These are phyloP conservation scores for Jacaranda mimosifolia DNA, from an alignment of 257 asterid species.

Conservation along the genomic window DNA sequence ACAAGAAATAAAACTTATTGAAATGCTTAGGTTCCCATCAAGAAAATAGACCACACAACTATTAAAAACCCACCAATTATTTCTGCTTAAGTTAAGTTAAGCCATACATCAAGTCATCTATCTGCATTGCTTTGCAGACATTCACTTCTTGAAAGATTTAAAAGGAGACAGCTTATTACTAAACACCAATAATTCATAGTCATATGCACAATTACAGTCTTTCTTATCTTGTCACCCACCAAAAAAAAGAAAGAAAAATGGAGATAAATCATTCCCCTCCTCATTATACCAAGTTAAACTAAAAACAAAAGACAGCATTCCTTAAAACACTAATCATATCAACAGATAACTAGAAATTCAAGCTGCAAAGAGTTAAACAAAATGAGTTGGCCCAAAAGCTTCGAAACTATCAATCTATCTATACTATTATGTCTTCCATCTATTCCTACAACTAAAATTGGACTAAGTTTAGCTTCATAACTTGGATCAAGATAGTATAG, in stretches of 20 bases:
- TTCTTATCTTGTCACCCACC: conserved; percentile 14
- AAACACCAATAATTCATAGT: conserved; percentile 9
- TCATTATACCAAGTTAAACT: neutral
- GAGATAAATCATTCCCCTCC: neutral
- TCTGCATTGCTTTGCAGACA: neutral
- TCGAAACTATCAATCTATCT: conserved; percentile 55
- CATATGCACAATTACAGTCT: conserved; percentile 43
- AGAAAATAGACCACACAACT: conserved; percentile 29
- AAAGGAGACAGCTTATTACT: neutral
- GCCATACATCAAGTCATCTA: neutral
- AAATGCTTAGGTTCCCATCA: conserved; percentile 36
- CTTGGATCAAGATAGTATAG: conserved; percentile 33
- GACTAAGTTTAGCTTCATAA: conserved; percentile 33
- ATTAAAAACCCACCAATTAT: conserved; percentile 12
- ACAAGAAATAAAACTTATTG: conserved; percentile 38
- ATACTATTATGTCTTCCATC: conserved; percentile 38
- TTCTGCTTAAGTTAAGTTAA: neutral
- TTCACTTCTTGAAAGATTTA: conserved; percentile 11
- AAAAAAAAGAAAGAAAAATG: neutral
- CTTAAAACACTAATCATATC: conserved; percentile 36
- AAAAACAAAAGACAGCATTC: conserved; percentile 8
- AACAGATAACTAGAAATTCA: conserved; percentile 42
- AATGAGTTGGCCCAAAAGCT: conserved; percentile 36
- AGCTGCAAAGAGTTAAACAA: conserved; percentile 39
- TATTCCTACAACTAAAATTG: conserved; percentile 44